These are phyloP conservation scores for Chara braunii DNA, from an alignment of 139 green algal genomes.

Conservation along the genomic window DNA sequence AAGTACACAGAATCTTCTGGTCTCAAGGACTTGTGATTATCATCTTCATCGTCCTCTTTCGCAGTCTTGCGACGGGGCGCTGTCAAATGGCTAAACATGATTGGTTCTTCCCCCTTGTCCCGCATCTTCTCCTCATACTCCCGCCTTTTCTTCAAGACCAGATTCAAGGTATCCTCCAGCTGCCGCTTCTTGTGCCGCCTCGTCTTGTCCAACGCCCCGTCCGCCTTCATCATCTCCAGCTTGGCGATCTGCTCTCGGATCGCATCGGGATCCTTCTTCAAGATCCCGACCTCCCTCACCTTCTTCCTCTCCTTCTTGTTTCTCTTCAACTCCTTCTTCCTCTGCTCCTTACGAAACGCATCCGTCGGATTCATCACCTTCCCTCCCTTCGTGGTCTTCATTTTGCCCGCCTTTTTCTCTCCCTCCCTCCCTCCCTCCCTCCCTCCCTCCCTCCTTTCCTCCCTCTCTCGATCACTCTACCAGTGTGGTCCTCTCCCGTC, in stretches of 20 bases:
- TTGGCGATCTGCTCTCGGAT: conserved; percentile 36
- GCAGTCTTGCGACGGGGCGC: not conserved
- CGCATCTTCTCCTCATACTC: conserved; percentile 31
- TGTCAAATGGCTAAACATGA: conserved; percentile 22
- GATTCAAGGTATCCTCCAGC: conserved; percentile 36
- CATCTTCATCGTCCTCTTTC: not conserved
- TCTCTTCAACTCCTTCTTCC: conserved; percentile 42
- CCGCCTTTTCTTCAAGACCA: conserved; percentile 38
- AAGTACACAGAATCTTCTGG: conserved; percentile 35
- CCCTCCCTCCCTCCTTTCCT: too few relatives aligned
- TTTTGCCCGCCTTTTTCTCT: conserved; percentile 8
- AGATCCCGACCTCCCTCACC: conserved; percentile 31
- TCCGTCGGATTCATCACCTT: conserved; percentile 45
- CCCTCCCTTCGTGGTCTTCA: conserved; percentile 40
- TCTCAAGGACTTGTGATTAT: not conserved
- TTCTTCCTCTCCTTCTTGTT: conserved; percentile 44
- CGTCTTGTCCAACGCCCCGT: conserved; percentile 40
- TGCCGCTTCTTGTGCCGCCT: conserved; percentile 40
- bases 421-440: too few relatives aligned
- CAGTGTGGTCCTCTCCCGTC: too few relatives aligned
- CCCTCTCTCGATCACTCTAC: too few relatives aligned
- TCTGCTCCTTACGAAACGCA: conserved; percentile 38
- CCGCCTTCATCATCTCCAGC: conserved; percentile 35
- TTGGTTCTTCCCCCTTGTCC: conserved; percentile 21
- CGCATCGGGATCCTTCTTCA: conserved; percentile 25